Conservation (phyloP, 352 stramenopile genomes). For the Phytophthora pistaciae region DNA sequence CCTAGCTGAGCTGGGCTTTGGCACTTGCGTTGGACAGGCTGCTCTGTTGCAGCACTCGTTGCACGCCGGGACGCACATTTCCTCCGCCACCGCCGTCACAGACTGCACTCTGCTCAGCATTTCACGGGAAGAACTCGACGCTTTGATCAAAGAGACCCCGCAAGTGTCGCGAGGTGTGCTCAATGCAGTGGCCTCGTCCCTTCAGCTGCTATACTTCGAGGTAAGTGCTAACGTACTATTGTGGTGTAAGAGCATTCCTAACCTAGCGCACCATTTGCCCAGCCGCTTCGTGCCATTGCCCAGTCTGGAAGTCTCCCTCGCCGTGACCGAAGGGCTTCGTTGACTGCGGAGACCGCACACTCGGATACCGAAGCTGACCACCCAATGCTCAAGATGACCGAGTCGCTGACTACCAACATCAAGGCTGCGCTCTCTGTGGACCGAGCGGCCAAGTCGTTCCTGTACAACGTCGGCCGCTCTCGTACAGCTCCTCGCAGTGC, state of each 20-base stretch:
- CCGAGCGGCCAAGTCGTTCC: constrained; percentile 73
- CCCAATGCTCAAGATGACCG: constrained; percentile 58
- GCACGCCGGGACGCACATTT: constrained; percentile 76
- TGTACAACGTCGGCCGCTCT: constrained; percentile 74
- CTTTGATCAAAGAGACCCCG: constrained; percentile 76
- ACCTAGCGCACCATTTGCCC: not conserved
- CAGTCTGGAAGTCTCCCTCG: constrained; percentile 72
- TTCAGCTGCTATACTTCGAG: constrained; percentile 85
- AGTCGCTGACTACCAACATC: constrained; percentile 70
- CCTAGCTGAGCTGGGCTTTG: constrained; percentile 70
- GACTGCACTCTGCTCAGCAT: constrained; percentile 84
- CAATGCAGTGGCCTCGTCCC: constrained; percentile 76
- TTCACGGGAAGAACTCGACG: constrained; percentile 69
- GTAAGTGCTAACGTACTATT: constrained; percentile 31
- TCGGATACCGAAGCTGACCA: constrained; percentile 31
- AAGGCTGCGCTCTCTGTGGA: constrained; percentile 77
- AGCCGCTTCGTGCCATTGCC: constrained; percentile 72
- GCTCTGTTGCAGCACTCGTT: constrained; percentile 71
- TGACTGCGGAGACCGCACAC: constrained; percentile 32
- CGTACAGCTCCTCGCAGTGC: constrained; percentile 38
- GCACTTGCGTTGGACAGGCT: constrained; percentile 81
- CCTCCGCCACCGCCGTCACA: constrained; percentile 71
- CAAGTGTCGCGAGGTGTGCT: constrained; percentile 82
- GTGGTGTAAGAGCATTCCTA: not conserved
- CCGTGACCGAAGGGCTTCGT: constrained; percentile 52